Base-by-base conservation (phyloP, 192 early-diverging fungal genomes). In the Backusella mclennaniae region DNA sequence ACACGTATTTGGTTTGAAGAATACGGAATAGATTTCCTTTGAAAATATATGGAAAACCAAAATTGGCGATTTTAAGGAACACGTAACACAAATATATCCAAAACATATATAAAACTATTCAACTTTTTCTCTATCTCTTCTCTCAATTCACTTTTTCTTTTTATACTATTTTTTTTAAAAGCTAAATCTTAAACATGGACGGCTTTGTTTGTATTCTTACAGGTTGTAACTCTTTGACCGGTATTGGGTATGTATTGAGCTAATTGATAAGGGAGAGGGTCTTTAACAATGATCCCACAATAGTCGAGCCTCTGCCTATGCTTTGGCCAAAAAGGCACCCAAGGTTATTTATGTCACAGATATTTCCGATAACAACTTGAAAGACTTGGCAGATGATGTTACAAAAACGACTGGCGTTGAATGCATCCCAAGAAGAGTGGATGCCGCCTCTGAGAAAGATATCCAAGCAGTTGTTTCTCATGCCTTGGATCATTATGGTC, bases 131-230 rank as follows among this genome's bases (percentile, higher is more conserved):
- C 49, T n/a, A 0, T 53, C 7, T 53, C n/a, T 19, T 26, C 21
- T 59, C n/a, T 59, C n/a, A 1, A 3, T 23, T 26, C 7, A 12
- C 23, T 59, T 59, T 39, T 21, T 69, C 5, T 17, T 67, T 35
- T 6, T 67, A 35, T 35, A 35, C 66, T 67, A 14, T 67, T 67
- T 14, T n/a, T 67, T 67, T 35, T 5, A 14, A 35, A 31, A 33
- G 15, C 26, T 35, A 67, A 17, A 35, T 29, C 6, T 33, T 33
- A 67, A 67, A 67, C 23, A 59, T 87, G 59, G 38, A 66, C 33
- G 79, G 76, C 33, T 77, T 82, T 35, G 87, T 87, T 7, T 88
- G 86, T 74, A 87, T 87, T 56, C 70, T 87, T 67, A 87, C 86
- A 21, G 86, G 86, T 29, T 84, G 84, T 15, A 77, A 74, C 35